Evolutionary conservation across 163 green algal species (phyloP), one percentile per base, ranked within the genome.

Genomic region (Chlamydomonas reinhardtii): DNA sequence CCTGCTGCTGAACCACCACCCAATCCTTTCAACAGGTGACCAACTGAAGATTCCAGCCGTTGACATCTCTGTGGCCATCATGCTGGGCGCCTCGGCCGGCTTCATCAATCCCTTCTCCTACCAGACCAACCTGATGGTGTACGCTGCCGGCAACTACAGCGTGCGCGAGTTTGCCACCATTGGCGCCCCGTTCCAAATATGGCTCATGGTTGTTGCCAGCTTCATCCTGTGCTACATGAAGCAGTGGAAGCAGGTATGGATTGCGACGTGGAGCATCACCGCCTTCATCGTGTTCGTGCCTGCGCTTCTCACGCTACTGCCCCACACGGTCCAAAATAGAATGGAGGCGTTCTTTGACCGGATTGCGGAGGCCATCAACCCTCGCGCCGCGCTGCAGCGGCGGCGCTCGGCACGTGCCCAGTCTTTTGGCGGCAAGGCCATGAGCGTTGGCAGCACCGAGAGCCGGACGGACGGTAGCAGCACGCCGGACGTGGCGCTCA

Each of bases 41-140:
- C 19, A 62, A 6, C 59, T 87, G 12, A 82, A 82, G 37, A 75
- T 89, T 62, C 39, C 85, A 76, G 78, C 90, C 74, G 65, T 73
- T 0, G 73, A 94, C 27, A 92, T 94, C 34, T 89, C 82, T 11
- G 90, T 93, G 12, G 88, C 94, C 61, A 90, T 97, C 74, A 97
- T 98, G 95, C 91, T 98, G 48, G 95, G 95, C 24, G 95, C 94
- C 14, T 94, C 85, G 8, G 91, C 94, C 0, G 92, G 91, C 39
- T 97, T 96, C 87, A 93, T 96, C 75, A 93, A 88, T 65, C 92
- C 92, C 37, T 96, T 43, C 66, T n/a, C 1, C 34, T 97, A 94
- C 88, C 90, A 96, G 88, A 95, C 89, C 70, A 98, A 98, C 92
- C 92, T 98, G n/a, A 97, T 98, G 92, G 94, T 96, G 8, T 94